phyloP scores from a whole-genome alignment of 176 grass and related monocot genomes.

The Paspalum notatum region DNA sequence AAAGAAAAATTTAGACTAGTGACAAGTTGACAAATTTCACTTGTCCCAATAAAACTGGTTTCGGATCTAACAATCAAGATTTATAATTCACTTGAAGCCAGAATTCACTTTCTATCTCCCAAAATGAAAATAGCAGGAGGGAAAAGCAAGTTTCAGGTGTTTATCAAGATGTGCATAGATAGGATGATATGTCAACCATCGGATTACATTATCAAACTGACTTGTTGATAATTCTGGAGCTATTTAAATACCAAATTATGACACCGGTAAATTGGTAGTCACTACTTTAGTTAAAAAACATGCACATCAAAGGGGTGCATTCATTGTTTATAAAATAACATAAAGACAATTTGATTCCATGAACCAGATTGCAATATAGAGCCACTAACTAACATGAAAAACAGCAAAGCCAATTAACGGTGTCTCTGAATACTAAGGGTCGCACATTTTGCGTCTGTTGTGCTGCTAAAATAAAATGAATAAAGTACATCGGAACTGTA shows the following conservation, averaged over 20 bases:
- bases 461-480: background rate
- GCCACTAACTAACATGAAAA: slow-evolving; percentile 3
- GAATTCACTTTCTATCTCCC: background rate
- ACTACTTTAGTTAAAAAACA: background rate
- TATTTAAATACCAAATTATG: background rate
- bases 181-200: background rate
- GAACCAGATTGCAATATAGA: slow-evolving; percentile 5
- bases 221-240: background rate
- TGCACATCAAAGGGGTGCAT: background rate
- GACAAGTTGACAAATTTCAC: background rate
- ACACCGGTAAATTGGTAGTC: background rate
- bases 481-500: background rate
- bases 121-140: background rate
- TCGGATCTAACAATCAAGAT: background rate
- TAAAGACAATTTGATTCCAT: background rate
- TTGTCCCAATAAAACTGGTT: background rate
- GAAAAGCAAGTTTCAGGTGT: background rate
- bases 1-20: background rate
- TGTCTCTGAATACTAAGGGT: background rate
- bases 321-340: background rate
- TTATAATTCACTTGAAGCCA: slow-evolving; percentile 8
- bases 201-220: background rate
- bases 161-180: background rate
- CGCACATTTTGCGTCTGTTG: background rate
- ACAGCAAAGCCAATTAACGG: background rate